phyloP scores from a whole-genome alignment of 352 stramenopile genomes.

The Pythium biforme region DNA sequence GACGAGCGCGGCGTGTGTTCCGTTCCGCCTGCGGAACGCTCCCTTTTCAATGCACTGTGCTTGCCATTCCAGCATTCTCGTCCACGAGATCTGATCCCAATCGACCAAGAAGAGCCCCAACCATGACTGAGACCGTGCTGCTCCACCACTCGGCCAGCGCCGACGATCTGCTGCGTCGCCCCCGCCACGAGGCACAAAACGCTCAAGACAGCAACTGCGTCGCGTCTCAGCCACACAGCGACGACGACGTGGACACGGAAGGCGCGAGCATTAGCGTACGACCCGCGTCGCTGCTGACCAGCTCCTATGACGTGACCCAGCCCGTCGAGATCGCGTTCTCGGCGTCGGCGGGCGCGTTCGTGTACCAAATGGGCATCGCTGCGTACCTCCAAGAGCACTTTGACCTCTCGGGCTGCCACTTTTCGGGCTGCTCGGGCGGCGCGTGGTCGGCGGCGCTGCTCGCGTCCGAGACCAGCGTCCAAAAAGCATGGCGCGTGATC shows the following conservation, averaged over 20 bases:
- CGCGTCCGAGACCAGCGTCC: conserved; percentile 48
- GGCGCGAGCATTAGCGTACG: conserved; percentile 11
- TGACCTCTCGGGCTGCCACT: conserved; percentile 40
- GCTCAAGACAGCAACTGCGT: conserved; percentile 2
- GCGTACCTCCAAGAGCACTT: conserved; percentile 70
- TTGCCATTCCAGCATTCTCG: neutral
- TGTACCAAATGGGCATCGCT: conserved; percentile 73
- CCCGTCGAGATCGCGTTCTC: conserved; percentile 70
- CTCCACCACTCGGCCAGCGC: conserved; percentile 26
- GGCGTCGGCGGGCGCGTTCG: conserved; percentile 60
- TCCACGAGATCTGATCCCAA: neutral
- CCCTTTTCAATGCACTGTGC: neutral
- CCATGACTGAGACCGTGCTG: neutral
- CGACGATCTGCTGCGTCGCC: conserved; percentile 24
- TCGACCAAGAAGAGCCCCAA: too few relatives aligned
- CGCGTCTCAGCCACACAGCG: conserved; percentile 27
- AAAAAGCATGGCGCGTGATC: conserved; percentile 50
- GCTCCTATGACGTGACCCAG: neutral
- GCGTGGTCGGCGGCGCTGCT: conserved; percentile 44
- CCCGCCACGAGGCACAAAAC: neutral
- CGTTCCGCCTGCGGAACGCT: neutral
- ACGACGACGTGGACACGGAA: conserved; percentile 35
- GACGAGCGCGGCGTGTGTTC: neutral
- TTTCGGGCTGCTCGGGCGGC: conserved; percentile 43
- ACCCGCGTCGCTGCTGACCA: conserved; percentile 4